Percentiles rank a stretch among this genome's conserved stretches.
Conservation (phyloP, 23 red algal species). For the Gracilaria gracilis region DNA sequence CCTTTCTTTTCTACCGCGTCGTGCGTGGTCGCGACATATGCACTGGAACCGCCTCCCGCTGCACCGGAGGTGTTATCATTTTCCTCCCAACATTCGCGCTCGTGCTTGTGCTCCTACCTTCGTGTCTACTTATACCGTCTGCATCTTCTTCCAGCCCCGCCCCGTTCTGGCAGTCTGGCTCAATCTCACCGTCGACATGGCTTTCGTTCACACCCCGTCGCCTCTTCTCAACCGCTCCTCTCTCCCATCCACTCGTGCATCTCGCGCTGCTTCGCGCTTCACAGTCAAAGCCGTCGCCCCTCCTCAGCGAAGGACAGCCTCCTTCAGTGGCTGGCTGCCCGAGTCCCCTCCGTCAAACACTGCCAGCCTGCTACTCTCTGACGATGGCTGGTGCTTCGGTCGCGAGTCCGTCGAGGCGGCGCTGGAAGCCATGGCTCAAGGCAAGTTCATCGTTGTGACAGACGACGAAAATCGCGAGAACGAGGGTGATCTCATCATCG, state of each 20-base stretch:
- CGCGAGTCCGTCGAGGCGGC: slow-evolving; percentile 82
- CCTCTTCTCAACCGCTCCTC: slow-evolving; percentile 1
- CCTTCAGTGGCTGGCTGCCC: slow-evolving; percentile 37
- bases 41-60: not conserved
- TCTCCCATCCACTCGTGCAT: not conserved
- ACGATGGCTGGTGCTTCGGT: slow-evolving; percentile 94
- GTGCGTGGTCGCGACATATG: not conserved
- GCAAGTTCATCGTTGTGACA: slow-evolving; percentile 87
- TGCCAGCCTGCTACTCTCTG: not conserved
- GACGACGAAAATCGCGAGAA: slow-evolving; percentile 98
- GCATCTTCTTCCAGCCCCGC: no score
- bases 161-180: no score
- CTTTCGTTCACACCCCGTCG: not conserved
- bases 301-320: not conserved
- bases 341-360: slow-evolving; percentile 1
- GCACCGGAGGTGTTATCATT: not conserved
- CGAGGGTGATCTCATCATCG: slow-evolving; percentile 98
- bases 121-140: no score
- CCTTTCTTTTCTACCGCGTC: not conserved
- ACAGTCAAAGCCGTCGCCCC: slow-evolving; percentile 3
- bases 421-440: slow-evolving; percentile 73
- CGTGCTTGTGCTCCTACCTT: no score
- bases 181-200: not conserved
- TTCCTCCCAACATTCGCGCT: not conserved
- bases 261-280: slow-evolving; percentile 2